Evolutionary conservation across 2,329 filamentous ascomycete genomes (phyloP).

Genomic region (Fusarium mangiferae): DNA sequence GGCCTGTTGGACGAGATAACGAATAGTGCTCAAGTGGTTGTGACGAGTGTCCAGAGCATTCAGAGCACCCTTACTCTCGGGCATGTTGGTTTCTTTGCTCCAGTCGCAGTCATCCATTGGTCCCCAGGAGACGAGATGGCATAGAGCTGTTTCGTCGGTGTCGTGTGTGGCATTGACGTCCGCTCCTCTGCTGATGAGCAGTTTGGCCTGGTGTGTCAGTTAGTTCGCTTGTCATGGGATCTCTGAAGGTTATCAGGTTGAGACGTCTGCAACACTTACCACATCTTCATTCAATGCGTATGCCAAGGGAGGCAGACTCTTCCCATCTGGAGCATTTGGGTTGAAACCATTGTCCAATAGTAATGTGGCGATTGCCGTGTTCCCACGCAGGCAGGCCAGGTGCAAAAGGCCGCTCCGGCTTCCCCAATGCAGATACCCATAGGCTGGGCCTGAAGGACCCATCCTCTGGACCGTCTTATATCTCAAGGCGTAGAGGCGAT

Average conservation of each 20-base stretch:
- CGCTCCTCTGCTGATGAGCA: conserved; percentile 19
- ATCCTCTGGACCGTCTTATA: conserved; percentile 1
- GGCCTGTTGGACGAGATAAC: conserved; percentile 17
- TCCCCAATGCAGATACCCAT: conserved; percentile 21
- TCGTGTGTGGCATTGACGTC: conserved; percentile 5
- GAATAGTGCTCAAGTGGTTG: conserved; percentile 21
- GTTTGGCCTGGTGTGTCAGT: not conserved
- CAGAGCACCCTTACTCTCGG: conserved; percentile 13
- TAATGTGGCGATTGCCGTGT: conserved; percentile 22
- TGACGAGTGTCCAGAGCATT: conserved; percentile 6
- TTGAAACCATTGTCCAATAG: conserved; percentile 10
- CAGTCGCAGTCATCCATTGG: not conserved
- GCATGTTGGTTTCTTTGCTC: conserved; percentile 11
- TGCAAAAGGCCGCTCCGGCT: conserved; percentile 22
- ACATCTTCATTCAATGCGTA: conserved; percentile 28
- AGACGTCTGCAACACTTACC: conserved; percentile 5
- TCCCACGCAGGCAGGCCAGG: conserved; percentile 31
- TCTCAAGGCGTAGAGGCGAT: conserved; percentile 12
- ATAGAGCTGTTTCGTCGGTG: conserved; percentile 20
- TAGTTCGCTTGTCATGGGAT: not conserved
- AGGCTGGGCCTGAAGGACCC: not conserved
- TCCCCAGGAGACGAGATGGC: conserved; percentile 18
- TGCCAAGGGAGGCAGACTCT: conserved; percentile 12
- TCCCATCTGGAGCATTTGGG: conserved; percentile 9
- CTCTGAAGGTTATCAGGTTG: not conserved